phyloP scores from a whole-genome alignment of 805 yeast genomes.

The Wickerhamiella alocasiicola region DNA sequence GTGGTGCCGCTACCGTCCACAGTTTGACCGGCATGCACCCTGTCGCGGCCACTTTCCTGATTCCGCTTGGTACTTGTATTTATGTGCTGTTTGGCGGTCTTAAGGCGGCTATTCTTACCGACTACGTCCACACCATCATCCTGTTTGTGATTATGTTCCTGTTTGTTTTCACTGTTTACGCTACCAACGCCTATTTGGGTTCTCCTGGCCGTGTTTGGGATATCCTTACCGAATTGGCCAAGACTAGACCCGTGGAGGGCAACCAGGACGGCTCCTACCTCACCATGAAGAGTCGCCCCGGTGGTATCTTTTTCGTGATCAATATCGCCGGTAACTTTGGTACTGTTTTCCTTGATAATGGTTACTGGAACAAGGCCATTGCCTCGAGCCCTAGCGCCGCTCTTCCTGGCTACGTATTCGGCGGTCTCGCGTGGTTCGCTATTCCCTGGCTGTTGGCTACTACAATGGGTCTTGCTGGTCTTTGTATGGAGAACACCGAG shows the following conservation, averaged over 20 bases:
- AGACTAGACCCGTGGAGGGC: constrained; percentile 54
- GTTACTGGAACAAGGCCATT: constrained; percentile 82
- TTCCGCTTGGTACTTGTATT: constrained; percentile 68
- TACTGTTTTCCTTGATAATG: constrained; percentile 75
- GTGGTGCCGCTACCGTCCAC: constrained; percentile 74
- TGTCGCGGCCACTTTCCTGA: constrained; percentile 67
- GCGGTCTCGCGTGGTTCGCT: constrained; percentile 87
- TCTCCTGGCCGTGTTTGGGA: constrained; percentile 78
- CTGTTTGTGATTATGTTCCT: constrained; percentile 63
- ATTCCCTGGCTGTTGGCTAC: constrained; percentile 75
- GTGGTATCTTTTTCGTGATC: constrained; percentile 82
- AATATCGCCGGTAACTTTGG: constrained; percentile 84
- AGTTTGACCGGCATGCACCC: constrained; percentile 75
- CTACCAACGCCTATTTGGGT: constrained; percentile 57
- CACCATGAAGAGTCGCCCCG: constrained; percentile 75
- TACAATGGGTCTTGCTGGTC: constrained; percentile 76
- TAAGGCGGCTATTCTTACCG: constrained; percentile 71
- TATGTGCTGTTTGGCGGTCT: constrained; percentile 74
- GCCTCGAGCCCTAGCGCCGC: constrained; percentile 77
- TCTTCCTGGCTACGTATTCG: constrained; percentile 74
- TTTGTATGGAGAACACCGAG: constrained; percentile 57
- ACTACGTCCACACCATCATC: constrained; percentile 69
- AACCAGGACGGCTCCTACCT: constrained; percentile 78
- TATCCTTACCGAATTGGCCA: constrained; percentile 43
- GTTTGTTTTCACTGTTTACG: constrained; percentile 72